Evolutionary conservation across 2,329 filamentous ascomycete species (phyloP).

Genomic region (Ascosphaera pollenicola): DNA sequence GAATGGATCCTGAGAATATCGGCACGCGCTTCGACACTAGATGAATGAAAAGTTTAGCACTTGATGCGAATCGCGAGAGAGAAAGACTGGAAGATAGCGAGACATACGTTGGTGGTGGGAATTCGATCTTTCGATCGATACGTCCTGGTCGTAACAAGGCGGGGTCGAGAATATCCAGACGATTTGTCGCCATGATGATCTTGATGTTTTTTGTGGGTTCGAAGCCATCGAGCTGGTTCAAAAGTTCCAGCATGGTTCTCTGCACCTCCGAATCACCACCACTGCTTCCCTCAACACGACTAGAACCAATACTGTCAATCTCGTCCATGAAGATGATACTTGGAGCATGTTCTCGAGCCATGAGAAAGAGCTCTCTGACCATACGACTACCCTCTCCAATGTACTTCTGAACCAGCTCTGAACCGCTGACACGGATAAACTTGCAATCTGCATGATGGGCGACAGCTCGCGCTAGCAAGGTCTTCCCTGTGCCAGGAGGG

Average conservation of each 20-base stretch:
- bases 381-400: slow-evolving; percentile 96
- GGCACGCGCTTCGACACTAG: slow-evolving; percentile 66
- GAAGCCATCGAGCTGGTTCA: slow-evolving; percentile 97
- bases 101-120: slow-evolving; percentile 63
- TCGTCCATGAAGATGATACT: slow-evolving; percentile 99
- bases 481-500: slow-evolving; percentile 93
- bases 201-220: slow-evolving; percentile 99
- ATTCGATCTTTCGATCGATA: slow-evolving; percentile 98
- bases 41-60: slow-evolving; percentile 5
- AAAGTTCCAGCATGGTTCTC: slow-evolving; percentile 91
- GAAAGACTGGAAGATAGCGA: slow-evolving; percentile 1
- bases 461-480: slow-evolving; percentile 78
- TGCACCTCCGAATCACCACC: slow-evolving; percentile 96
- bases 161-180: slow-evolving; percentile 89
- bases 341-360: slow-evolving; percentile 93
- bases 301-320: slow-evolving; percentile 96
- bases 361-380: slow-evolving; percentile 97
- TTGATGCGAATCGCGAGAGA: neutral
- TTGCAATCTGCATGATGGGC: slow-evolving; percentile 98
- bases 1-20: slow-evolving; percentile 97
- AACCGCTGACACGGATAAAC: slow-evolving; percentile 92
- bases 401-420: slow-evolving; percentile 95
- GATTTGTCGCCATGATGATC: slow-evolving; percentile 98
- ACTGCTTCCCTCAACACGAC: slow-evolving; percentile 83
- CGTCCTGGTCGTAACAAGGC: slow-evolving; percentile 86